A percentile compares a stretch with the other conserved stretches of the same genome.
Evolutionary conservation across 108 stramenopile genomes (phyloP).

Genomic region (Discostella pseudostelligera): DNA sequence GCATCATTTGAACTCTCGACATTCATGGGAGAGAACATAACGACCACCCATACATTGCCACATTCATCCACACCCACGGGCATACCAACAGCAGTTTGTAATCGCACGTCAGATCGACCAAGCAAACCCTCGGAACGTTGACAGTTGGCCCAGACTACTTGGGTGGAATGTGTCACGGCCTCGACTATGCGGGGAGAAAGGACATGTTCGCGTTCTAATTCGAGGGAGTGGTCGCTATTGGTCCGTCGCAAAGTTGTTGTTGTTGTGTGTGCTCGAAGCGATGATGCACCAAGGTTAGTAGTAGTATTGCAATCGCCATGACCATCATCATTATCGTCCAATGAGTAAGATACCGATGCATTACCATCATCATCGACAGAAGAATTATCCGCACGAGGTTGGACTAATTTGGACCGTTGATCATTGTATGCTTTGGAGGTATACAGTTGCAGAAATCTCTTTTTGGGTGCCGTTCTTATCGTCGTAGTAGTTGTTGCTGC

Average conservation of each 20-base stretch:
- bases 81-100: constrained; percentile 97
- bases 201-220: constrained; percentile 68
- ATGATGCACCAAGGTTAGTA: background rate
- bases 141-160: constrained; percentile 96
- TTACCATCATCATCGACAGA: background rate
- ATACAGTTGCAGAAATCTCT: constrained; percentile 92
- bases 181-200: constrained; percentile 89
- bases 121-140: constrained; percentile 80
- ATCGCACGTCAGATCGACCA: constrained; percentile 89
- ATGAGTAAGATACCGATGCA: too few species aligned
- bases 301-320: background rate
- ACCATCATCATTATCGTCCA: too few species aligned
- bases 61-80: constrained; percentile 85
- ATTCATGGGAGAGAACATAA: constrained; percentile 90
- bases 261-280: constrained; percentile 6
- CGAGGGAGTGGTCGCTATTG: constrained; percentile 1
- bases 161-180: constrained; percentile 87
- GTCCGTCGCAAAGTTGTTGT: constrained; percentile 15
- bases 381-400: constrained; percentile 35
- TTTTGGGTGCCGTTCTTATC: constrained; percentile 24
- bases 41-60: constrained; percentile 90
- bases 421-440: constrained; percentile 89
- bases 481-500: background rate
- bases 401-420: constrained; percentile 76
- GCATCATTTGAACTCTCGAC: constrained; percentile 80